phyloP scores from a whole-genome alignment of 768 basidiomycete species.

The Ramaria rubella region DNA sequence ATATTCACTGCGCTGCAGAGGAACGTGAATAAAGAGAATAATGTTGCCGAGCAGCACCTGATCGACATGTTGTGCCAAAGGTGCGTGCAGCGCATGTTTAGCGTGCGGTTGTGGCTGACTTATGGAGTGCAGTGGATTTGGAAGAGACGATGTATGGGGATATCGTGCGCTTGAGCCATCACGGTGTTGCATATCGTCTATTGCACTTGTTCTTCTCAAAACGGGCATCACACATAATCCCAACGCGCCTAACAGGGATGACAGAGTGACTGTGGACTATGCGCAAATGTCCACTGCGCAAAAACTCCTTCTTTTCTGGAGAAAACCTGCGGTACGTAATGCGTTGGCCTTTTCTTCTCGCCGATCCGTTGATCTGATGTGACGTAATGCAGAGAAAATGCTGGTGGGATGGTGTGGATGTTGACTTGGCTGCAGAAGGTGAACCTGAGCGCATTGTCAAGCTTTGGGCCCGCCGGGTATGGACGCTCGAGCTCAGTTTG shows the following conservation, averaged over 20 bases:
- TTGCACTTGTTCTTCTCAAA: constrained; percentile 94
- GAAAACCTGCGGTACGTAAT: constrained; percentile 91
- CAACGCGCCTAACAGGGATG: constrained; percentile 46
- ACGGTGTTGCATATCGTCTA: constrained; percentile 96
- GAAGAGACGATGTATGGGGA: constrained; percentile 97
- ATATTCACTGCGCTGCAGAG: constrained; percentile 98
- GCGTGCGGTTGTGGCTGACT: background rate
- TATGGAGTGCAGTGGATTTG: constrained; percentile 68
- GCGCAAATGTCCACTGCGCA: constrained; percentile 96
- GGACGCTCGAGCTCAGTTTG: constrained; percentile 95
- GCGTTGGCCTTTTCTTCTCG: constrained; percentile 8
- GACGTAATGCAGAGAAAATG: constrained; percentile 93
- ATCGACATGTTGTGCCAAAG: constrained; percentile 99
- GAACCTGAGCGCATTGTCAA: constrained; percentile 53
- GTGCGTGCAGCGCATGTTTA: too few relatives aligned
- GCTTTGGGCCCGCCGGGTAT: constrained; percentile 95
- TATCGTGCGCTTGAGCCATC: constrained; percentile 93
- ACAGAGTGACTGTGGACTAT: constrained; percentile 77
- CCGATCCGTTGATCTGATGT: background rate
- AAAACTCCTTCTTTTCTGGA: constrained; percentile 95
- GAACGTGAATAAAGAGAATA: constrained; percentile 99
- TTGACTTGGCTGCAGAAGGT: constrained; percentile 62
- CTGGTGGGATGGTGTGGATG: constrained; percentile 98
- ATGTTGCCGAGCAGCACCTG: constrained; percentile 96
- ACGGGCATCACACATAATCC: constrained; percentile 80